These are phyloP conservation scores for Candida jianshihensis DNA, from an alignment of 805 yeast species.

Conservation along the genomic window DNA sequence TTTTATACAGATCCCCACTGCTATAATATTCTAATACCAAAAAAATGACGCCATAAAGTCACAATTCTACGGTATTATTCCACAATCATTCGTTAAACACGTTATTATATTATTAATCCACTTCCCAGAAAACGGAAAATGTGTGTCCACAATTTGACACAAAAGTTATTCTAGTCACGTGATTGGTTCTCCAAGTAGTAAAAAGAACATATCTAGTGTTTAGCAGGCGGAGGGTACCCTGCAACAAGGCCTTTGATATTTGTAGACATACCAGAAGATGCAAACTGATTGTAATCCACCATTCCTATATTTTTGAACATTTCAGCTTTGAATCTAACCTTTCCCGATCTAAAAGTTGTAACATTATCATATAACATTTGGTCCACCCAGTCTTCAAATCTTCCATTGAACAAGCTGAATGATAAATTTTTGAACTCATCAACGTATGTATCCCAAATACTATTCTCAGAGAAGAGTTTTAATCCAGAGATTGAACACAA, in stretches of 20 bases:
- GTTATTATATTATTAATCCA: no score
- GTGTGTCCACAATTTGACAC: no score
- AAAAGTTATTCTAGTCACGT: no score
- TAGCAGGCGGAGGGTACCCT: conserved; percentile 1
- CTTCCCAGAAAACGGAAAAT: no score
- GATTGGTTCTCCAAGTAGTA: no score
- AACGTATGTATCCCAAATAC: conserved; percentile 17
- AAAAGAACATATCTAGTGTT: no score
- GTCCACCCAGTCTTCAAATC: conserved; percentile 17
- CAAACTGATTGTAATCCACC: background rate
- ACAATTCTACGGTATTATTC: no score
- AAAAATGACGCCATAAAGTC: no score
- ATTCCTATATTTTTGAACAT: background rate
- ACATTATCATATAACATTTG: conserved; percentile 11
- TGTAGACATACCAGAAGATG: background rate
- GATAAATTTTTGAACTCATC: conserved; percentile 7
- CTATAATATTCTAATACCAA: no score
- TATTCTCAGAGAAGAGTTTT: conserved; percentile 10
- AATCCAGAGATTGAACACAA: conserved; percentile 18
- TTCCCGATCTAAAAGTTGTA: background rate
- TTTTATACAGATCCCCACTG: no score
- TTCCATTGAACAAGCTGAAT: conserved; percentile 4
- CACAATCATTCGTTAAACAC: no score
- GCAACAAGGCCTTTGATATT: background rate
- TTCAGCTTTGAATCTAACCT: background rate